These are phyloP conservation scores for Pulveroboletus ravenelii DNA, from an alignment of 768 basidiomycete species.

Conservation along the genomic window DNA sequence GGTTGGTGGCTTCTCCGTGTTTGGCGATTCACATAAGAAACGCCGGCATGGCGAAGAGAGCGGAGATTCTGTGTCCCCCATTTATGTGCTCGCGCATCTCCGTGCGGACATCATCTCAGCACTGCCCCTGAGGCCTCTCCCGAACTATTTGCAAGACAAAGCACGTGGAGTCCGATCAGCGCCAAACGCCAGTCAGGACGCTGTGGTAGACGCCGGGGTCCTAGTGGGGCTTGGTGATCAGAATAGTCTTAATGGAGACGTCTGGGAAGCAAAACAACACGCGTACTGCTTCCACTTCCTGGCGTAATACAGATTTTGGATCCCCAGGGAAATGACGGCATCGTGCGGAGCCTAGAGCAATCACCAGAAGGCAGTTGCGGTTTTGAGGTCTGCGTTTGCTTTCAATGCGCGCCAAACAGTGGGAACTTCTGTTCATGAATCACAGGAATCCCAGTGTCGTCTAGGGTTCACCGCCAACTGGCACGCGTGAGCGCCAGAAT, in stretches of 20 bases:
- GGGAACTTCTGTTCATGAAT: neutral
- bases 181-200: neutral
- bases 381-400: neutral
- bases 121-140: neutral
- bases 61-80: constrained; percentile 5
- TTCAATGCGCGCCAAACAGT: constrained; percentile 1
- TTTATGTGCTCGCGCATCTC: constrained; percentile 1
- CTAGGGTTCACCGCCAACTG: neutral
- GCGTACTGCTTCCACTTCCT: neutral
- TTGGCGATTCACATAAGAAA: constrained; percentile 1
- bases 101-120: neutral
- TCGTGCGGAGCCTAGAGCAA: neutral
- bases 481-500: neutral
- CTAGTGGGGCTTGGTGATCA: neutral
- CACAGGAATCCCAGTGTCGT: neutral
- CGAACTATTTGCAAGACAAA: neutral
- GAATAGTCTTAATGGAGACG: neutral
- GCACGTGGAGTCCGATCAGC: constrained; percentile 1
- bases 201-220: neutral
- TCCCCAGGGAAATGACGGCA: constrained; percentile 10
- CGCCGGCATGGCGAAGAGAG: neutral
- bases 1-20: neutral
- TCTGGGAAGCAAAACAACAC: neutral
- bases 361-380: neutral
- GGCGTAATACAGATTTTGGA: neutral